These are phyloP conservation scores for Lepiota subincarnata DNA, from an alignment of 768 basidiomycete genomes.

Conservation along the genomic window DNA sequence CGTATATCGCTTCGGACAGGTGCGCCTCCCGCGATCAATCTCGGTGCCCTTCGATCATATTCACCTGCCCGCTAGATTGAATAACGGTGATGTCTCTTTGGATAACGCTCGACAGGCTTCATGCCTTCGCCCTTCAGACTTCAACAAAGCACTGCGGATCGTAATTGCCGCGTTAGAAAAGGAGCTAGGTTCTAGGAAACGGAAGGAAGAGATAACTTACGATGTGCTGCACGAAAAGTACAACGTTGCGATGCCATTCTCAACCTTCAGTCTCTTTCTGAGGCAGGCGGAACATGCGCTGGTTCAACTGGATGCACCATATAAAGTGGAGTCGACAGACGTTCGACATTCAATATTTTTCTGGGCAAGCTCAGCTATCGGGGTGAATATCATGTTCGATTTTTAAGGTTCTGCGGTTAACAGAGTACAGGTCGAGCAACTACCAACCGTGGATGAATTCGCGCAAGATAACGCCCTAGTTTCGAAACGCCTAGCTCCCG, in stretches of 20 bases:
- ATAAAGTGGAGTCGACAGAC: background rate
- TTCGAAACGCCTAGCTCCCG: conserved; percentile 5
- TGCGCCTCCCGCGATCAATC: background rate
- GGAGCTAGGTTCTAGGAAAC: background rate
- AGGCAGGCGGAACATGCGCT: conserved; percentile 5
- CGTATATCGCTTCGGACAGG: conserved; percentile 6
- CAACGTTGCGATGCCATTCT: background rate
- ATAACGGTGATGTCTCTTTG: conserved; percentile 6
- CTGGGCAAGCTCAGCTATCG: conserved; percentile 3
- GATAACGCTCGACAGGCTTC: conserved; percentile 6
- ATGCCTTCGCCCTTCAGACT: conserved; percentile 2
- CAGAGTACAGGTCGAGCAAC: background rate
- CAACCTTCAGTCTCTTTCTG: conserved; percentile 1
- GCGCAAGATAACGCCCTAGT: conserved; percentile 11
- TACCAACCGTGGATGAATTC: conserved; percentile 11
- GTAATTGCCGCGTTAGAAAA: background rate
- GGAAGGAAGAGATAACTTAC: background rate
- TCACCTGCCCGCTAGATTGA: background rate
- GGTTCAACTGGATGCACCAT: conserved; percentile 1
- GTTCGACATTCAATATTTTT: conserved; percentile 2
- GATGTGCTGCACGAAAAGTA: conserved; percentile 8
- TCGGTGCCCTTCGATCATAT: background rate
- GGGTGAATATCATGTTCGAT: background rate
- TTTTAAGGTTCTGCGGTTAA: background rate
- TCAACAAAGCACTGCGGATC: conserved; percentile 5